Percentiles rank a stretch among this genome's conserved stretches.
phyloP scores from a whole-genome alignment of 768 basidiomycete genomes.

The Russula abietina region DNA sequence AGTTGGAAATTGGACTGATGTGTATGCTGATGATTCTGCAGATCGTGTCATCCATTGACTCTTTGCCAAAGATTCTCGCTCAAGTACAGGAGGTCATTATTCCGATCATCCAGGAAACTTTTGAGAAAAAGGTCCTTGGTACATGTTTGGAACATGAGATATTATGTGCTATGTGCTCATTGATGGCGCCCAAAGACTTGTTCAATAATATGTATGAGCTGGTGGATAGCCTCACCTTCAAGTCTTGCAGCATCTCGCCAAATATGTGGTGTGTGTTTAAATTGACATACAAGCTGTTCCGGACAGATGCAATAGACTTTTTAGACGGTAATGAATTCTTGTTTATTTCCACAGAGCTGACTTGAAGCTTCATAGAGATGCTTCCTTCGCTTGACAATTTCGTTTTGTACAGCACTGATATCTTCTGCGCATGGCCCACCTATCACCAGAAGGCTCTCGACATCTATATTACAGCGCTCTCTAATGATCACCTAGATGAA shows the following conservation, averaged over 20 bases:
- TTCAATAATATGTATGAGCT: constrained; percentile 86
- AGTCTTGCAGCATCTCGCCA: constrained; percentile 64
- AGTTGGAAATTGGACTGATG: not conserved
- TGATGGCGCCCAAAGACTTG: too few species aligned
- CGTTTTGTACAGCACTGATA: too few species aligned
- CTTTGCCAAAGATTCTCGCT: constrained; percentile 63
- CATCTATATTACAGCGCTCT: constrained; percentile 73
- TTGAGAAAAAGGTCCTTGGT: constrained; percentile 76
- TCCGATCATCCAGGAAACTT: constrained; percentile 68
- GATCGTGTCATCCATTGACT: constrained; percentile 72
- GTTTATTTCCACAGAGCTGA: constrained; percentile 2
- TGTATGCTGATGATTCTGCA: constrained; percentile 29
- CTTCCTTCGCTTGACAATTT: too few species aligned
- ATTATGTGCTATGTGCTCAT: constrained; percentile 34
- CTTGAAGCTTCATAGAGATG: constrained; percentile 52
- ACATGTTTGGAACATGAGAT: constrained; percentile 25
- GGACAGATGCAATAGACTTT: constrained; percentile 78
- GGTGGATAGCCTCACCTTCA: constrained; percentile 80
- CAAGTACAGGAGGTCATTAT: constrained; percentile 80
- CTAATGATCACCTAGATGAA: constrained; percentile 67
- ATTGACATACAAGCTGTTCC: constrained; percentile 76
- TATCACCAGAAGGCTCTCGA: too few species aligned
- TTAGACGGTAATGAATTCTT: constrained; percentile 51
- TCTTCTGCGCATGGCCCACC: too few species aligned
- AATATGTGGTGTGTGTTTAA: constrained; percentile 87